These are phyloP conservation scores for Rhodotorula sp. DNA, from an alignment of 1,284 basidiomycete genomes.

Conservation along the genomic window DNA sequence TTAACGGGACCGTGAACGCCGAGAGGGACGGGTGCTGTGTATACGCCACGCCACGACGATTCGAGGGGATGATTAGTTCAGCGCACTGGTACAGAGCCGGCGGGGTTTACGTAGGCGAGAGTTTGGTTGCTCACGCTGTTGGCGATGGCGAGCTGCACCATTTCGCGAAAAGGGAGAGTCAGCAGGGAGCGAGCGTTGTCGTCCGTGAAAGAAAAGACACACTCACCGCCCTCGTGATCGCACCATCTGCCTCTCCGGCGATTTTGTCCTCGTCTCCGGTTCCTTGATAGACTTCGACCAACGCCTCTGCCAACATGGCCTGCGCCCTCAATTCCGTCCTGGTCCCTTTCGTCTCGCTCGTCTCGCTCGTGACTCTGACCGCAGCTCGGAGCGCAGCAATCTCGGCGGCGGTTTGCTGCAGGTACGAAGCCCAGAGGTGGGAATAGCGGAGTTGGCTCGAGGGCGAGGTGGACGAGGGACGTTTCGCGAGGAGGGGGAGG, in stretches of 20 bases:
- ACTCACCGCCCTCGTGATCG: conserved; percentile 17
- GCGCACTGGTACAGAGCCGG: neutral
- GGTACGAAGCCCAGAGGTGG: conserved; percentile 12
- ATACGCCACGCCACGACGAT: no score
- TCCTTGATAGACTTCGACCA: conserved; percentile 20
- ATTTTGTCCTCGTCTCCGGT: neutral
- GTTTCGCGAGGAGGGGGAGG: conserved; percentile 18
- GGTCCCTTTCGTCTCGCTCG: conserved; percentile 16
- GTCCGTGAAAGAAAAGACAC: no score
- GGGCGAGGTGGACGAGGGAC: conserved; percentile 8
- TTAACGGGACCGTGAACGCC: conserved; percentile 5
- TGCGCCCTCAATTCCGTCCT: conserved; percentile 23
- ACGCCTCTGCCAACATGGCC: conserved; percentile 21
- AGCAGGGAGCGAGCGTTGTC: no score
- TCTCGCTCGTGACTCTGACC: neutral
- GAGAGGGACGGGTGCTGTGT: conserved; percentile 22
- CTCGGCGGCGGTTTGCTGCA: neutral
- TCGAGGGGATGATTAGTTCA: no score
- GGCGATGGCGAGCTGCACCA: conserved; percentile 4
- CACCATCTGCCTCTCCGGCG: conserved; percentile 11
- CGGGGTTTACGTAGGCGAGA: no score
- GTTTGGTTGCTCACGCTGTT: neutral
- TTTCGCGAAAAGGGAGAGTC: neutral
- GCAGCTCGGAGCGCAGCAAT: conserved; percentile 17
- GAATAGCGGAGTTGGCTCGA: conserved; percentile 11